phyloP scores from a whole-genome alignment of 805 yeast species.

The Metschnikowia drakensbergensis region DNA sequence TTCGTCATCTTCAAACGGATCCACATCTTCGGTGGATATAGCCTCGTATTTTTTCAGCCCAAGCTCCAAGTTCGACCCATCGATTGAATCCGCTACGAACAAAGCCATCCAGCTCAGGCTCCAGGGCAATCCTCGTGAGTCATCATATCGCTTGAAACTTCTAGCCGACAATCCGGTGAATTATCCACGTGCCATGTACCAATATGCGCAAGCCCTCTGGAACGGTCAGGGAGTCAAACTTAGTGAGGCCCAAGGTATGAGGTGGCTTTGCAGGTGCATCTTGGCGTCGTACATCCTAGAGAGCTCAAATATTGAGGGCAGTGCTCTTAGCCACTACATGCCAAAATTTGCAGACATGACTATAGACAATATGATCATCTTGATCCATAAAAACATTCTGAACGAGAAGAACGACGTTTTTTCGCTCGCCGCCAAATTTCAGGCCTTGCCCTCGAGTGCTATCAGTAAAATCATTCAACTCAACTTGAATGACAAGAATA shows the following conservation, averaged over 20 bases:
- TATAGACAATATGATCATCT: slow-evolving; percentile 27
- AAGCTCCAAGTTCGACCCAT: slow-evolving; percentile 16
- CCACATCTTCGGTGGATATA: slow-evolving; percentile 6
- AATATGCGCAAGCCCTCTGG: slow-evolving; percentile 64
- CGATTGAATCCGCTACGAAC: slow-evolving; percentile 35
- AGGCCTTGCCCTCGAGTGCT: slow-evolving; percentile 22
- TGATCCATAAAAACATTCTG: slow-evolving; percentile 24
- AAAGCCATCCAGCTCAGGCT: slow-evolving; percentile 50
- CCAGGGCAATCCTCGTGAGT: slow-evolving; percentile 60
- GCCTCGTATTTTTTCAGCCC: slow-evolving; percentile 7
- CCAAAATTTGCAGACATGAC: slow-evolving; percentile 24
- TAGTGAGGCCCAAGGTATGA: slow-evolving; percentile 50
- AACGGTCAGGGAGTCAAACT: slow-evolving; percentile 65
- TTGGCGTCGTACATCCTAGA: slow-evolving; percentile 19
- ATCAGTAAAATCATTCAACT: slow-evolving; percentile 24
- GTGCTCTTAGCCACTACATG: slow-evolving; percentile 17
- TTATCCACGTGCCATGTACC: slow-evolving; percentile 56
- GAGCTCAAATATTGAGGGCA: slow-evolving; percentile 6
- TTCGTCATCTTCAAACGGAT: slow-evolving; percentile 10
- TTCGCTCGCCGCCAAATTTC: slow-evolving; percentile 23
- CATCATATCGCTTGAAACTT: slow-evolving; percentile 61
- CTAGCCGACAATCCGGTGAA: slow-evolving; percentile 60
- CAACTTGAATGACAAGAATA: slow-evolving; percentile 37
- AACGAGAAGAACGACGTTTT: slow-evolving; percentile 26
- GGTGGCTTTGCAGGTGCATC: slow-evolving; percentile 55